A percentile compares a stretch with the other conserved stretches of the same genome.
Conservation (phyloP, 768 basidiomycete genomes). For the Lactifluus rugatus region DNA sequence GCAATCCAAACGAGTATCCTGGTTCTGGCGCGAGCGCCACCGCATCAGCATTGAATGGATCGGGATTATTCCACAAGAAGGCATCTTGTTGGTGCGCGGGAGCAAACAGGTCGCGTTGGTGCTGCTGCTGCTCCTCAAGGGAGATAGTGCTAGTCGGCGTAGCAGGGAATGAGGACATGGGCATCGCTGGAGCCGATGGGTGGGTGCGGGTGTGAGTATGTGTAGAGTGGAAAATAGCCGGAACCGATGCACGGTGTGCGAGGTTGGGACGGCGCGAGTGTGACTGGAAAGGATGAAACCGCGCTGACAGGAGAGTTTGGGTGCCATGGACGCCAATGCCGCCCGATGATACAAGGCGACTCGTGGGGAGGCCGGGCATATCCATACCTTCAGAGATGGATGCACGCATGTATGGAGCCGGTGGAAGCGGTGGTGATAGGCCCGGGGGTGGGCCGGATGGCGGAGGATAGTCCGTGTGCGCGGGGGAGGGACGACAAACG, state of each 20-base stretch:
- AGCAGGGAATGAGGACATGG: neutral
- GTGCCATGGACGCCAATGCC: neutral
- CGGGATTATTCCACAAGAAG: conserved; percentile 15
- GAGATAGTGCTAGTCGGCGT: neutral
- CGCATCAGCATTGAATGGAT: conserved; percentile 10
- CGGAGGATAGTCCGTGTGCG: conserved; percentile 1
- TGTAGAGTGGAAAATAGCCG: conserved; percentile 7
- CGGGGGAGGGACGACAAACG: conserved; percentile 2
- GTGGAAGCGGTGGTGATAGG: conserved; percentile 3
- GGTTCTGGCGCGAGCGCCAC: conserved; percentile 12
- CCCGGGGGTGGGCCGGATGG: conserved; percentile 11
- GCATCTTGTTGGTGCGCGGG: conserved; percentile 4
- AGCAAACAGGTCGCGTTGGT: neutral
- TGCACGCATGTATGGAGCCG: conserved; percentile 12
- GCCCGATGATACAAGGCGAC: neutral
- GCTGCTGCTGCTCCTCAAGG: conserved; percentile 11
- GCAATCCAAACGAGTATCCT: conserved; percentile 18
- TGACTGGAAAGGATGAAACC: conserved; percentile 10
- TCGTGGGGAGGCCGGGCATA: conserved; percentile 5
- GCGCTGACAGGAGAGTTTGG: conserved; percentile 1
- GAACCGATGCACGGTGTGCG: conserved; percentile 18
- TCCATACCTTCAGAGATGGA: conserved; percentile 16
- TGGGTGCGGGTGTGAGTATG: neutral
- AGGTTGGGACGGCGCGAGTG: conserved; percentile 13
- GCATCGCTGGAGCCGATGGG: neutral